Conservation (phyloP, 371 early-diverging fungal genomes). For the Nematocida major region DNA sequence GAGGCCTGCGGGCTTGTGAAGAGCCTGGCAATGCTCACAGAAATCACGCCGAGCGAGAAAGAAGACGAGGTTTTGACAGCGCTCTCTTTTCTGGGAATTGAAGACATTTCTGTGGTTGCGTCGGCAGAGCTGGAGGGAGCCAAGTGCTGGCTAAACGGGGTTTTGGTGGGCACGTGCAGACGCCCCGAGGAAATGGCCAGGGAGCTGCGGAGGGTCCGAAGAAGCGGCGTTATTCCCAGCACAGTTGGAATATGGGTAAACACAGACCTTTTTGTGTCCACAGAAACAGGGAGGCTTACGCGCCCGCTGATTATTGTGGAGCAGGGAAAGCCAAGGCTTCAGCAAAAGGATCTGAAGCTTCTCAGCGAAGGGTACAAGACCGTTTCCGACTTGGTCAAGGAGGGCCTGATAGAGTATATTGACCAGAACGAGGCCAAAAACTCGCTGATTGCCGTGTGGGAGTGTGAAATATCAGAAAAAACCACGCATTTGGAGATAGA, state of each 20-base stretch:
- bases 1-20: slow-evolving; percentile 98
- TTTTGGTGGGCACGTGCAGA: slow-evolving; percentile 75
- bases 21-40: slow-evolving; percentile 94
- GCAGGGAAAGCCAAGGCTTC: slow-evolving; percentile 64
- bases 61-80: slow-evolving; percentile 69
- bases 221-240: slow-evolving; percentile 75
- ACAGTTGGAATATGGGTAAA: slow-evolving; percentile 84
- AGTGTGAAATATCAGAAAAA: slow-evolving; percentile 69
- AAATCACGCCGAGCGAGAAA: slow-evolving; percentile 85
- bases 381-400: slow-evolving; percentile 79
- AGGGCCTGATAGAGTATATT: slow-evolving; percentile 90
- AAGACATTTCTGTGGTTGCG: slow-evolving; percentile 66
- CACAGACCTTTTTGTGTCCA: slow-evolving; percentile 77
- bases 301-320: slow-evolving; percentile 92
- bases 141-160: slow-evolving; percentile 78
- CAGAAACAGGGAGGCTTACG: slow-evolving; percentile 95
- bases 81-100: slow-evolving; percentile 69
- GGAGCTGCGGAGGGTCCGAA: slow-evolving; percentile 74
- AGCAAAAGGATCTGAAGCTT: slow-evolving; percentile 67
- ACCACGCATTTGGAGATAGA: slow-evolving; percentile 96
- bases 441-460: slow-evolving; percentile 80
- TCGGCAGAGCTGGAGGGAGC: slow-evolving; percentile 70
- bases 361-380: slow-evolving; percentile 64
- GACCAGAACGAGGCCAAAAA: slow-evolving; percentile 97
- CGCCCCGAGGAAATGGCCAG: slow-evolving; percentile 71